A percentile compares a stretch with the other conserved stretches of the same genome.
Evolutionary conservation across 2,329 filamentous ascomycete species (phyloP).

Genomic region (Alternaria hordeiaustralica): DNA sequence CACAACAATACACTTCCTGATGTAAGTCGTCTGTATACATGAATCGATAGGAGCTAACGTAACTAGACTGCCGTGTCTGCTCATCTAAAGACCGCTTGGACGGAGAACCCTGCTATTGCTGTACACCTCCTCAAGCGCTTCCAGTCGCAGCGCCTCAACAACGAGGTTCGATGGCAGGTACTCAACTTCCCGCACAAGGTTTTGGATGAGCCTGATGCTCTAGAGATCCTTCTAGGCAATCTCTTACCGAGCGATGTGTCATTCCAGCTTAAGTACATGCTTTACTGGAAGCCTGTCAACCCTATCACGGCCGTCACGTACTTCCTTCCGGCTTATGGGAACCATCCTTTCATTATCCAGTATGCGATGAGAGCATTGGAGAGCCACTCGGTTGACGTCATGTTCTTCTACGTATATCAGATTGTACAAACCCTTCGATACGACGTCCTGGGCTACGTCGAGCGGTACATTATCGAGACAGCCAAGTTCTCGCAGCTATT

Average conservation of each 20-base stretch:
- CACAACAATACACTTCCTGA: slow-evolving; percentile 52
- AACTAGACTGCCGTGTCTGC: slow-evolving; percentile 62
- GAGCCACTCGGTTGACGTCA: slow-evolving; percentile 92
- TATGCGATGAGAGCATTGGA: slow-evolving; percentile 96
- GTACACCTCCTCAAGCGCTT: slow-evolving; percentile 84
- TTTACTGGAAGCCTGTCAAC: slow-evolving; percentile 93
- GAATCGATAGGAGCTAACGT: slow-evolving; percentile 14
- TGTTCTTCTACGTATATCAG: slow-evolving; percentile 98
- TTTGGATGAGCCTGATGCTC: slow-evolving; percentile 78
- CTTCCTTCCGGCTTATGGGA: slow-evolving; percentile 88
- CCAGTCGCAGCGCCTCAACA: slow-evolving; percentile 72
- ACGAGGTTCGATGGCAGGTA: slow-evolving; percentile 79
- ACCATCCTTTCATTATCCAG: slow-evolving; percentile 92
- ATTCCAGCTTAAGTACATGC: slow-evolving; percentile 86
- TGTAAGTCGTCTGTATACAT: slow-evolving; percentile 26
- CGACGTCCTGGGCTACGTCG: slow-evolving; percentile 90
- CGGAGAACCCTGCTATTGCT: slow-evolving; percentile 83
- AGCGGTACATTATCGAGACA: slow-evolving; percentile 95
- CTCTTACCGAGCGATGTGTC: slow-evolving; percentile 79
- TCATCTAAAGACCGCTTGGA: slow-evolving; percentile 83
- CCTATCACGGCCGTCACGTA: slow-evolving; percentile 92
- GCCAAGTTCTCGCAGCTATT: slow-evolving; percentile 98
- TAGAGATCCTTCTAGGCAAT: slow-evolving; percentile 81
- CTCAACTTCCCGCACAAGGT: slow-evolving; percentile 85
- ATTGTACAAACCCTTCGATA: slow-evolving; percentile 96